phyloP scores from a whole-genome alignment of 352 stramenopile species.

The Phytophthora pseudosyringae region DNA sequence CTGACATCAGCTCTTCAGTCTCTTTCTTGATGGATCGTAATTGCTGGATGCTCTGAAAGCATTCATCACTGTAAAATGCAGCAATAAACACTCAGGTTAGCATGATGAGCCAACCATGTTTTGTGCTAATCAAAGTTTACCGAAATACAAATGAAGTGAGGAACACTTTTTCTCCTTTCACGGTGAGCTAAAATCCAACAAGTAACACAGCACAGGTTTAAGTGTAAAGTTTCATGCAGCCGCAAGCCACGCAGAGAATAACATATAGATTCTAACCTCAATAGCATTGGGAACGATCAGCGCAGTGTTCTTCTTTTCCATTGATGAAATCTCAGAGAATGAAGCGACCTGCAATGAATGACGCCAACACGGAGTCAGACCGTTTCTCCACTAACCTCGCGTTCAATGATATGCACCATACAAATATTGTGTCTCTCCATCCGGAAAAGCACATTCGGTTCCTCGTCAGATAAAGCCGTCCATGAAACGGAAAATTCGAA shows the following conservation, averaged over 20 bases:
- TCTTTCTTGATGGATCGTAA: constrained; percentile 79
- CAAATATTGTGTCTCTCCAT: constrained; percentile 83
- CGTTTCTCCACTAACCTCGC: not conserved
- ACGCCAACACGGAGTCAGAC: constrained; percentile 3
- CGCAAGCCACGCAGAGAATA: not conserved
- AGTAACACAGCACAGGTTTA: constrained; percentile 1
- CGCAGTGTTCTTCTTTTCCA: constrained; percentile 89
- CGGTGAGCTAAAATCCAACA: constrained; percentile 50
- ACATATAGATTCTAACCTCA: constrained; percentile 50
- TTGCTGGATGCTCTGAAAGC: constrained; percentile 80
- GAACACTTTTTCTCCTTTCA: constrained; percentile 75
- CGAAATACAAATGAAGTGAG: constrained; percentile 88
- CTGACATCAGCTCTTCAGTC: constrained; percentile 60
- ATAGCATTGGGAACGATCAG: constrained; percentile 88
- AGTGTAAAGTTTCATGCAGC: not conserved
- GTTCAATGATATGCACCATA: constrained; percentile 33
- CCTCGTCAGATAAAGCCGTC: constrained; percentile 77
- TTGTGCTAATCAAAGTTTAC: constrained; percentile 32
- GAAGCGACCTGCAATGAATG: constrained; percentile 57
- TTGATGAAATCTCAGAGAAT: constrained; percentile 69
- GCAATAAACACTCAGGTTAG: constrained; percentile 5
- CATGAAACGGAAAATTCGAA: constrained; percentile 84
- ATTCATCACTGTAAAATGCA: constrained; percentile 70
- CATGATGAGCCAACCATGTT: not conserved
- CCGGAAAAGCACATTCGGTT: constrained; percentile 83